phyloP scores from a whole-genome alignment of 2,329 filamentous ascomycete species.

The Ophiosphaerella korrae region DNA sequence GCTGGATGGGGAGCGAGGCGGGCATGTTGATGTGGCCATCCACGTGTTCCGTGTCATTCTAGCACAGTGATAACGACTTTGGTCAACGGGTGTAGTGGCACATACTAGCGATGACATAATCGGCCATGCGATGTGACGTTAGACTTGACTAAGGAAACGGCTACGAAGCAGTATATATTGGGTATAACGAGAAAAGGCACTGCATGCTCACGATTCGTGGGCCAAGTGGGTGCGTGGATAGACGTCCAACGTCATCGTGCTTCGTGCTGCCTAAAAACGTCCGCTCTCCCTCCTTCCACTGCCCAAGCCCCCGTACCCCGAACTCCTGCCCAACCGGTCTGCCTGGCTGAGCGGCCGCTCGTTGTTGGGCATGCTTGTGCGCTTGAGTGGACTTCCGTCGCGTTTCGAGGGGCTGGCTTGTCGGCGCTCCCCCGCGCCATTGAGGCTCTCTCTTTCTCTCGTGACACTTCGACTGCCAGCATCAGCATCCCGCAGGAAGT shows the following conservation, averaged over 20 bases:
- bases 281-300: conserved; percentile 36
- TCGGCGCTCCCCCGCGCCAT: conserved; percentile 31
- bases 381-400: conserved; percentile 52
- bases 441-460: conserved; percentile 21
- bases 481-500: conserved; percentile 45
- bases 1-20: background rate
- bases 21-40: background rate
- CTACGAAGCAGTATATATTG: conserved; percentile 3
- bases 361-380: conserved; percentile 45
- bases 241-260: background rate
- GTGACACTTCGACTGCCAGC: conserved; percentile 7
- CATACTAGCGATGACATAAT: too few relatives aligned
- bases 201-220: too few relatives aligned
- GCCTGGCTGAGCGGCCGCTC: conserved; percentile 17
- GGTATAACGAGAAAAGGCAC: background rate
- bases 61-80: too few relatives aligned
- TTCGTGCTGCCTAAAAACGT: conserved; percentile 17
- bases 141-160: background rate
- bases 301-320: conserved; percentile 31
- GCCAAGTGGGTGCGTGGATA: too few relatives aligned
- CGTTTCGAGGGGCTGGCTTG: conserved; percentile 43
- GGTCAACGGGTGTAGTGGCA: too few relatives aligned
- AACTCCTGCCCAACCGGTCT: conserved; percentile 24
- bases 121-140: too few relatives aligned
- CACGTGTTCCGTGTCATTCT: background rate